phyloP scores from a whole-genome alignment of 1,284 basidiomycete genomes.

The Takashimella koratensis region DNA sequence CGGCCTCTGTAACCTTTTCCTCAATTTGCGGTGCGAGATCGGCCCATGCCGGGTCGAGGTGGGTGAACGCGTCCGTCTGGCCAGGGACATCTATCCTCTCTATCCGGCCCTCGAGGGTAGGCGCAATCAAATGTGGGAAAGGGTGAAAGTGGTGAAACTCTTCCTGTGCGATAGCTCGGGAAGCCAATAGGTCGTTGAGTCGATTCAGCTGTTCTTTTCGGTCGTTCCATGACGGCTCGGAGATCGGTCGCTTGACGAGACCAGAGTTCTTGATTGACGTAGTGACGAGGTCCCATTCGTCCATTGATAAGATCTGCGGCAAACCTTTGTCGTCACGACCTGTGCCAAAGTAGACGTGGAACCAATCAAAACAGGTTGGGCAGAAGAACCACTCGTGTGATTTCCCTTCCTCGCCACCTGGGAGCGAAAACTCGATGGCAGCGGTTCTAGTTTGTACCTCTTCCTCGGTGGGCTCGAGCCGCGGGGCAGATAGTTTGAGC shows the following conservation, averaged over 20 bases:
- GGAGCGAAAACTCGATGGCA: conserved; percentile 35
- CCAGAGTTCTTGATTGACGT: not conserved
- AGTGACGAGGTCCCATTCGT: conserved; percentile 19
- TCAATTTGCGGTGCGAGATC: not conserved
- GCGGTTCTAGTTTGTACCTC: not conserved
- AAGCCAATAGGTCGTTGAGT: conserved; percentile 15
- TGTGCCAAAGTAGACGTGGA: conserved; percentile 20
- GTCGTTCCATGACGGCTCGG: too few relatives aligned
- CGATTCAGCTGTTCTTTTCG: not conserved
- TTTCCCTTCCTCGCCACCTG: conserved; percentile 24
- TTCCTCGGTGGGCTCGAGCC: not conserved
- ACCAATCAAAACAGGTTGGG: conserved; percentile 38
- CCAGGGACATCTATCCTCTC: conserved; percentile 25
- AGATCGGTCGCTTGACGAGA: not conserved
- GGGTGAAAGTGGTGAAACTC: conserved; percentile 28
- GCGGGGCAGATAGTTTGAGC: not conserved
- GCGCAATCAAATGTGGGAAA: conserved; percentile 17
- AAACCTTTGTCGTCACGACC: too few relatives aligned
- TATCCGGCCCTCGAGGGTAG: conserved; percentile 15
- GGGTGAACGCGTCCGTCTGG: conserved; percentile 29
- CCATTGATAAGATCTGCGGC: conserved; percentile 11
- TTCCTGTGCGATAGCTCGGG: conserved; percentile 8
- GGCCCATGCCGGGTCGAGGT: conserved; percentile 14
- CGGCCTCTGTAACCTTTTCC: not conserved
- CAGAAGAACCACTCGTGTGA: conserved; percentile 43